Evolutionary conservation across 768 basidiomycete species (phyloP).

Genomic region (Daedalea quercina): DNA sequence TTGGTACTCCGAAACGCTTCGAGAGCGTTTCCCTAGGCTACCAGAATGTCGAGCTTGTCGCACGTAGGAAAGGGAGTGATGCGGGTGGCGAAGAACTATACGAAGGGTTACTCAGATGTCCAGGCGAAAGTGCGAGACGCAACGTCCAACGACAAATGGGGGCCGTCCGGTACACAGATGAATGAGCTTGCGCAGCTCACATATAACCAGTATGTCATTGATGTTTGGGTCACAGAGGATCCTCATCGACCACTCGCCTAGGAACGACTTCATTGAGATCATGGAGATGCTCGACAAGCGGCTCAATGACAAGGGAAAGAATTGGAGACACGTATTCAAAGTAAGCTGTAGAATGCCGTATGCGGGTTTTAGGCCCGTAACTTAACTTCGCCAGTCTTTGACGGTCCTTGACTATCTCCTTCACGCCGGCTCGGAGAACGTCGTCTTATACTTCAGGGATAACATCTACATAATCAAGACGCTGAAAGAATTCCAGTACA

Average conservation of each 20-base stretch:
- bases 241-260: conserved; percentile 15
- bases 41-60: conserved; percentile 40
- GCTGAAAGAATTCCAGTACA: conserved; percentile 94
- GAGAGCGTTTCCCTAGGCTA: background rate
- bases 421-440: conserved; percentile 96
- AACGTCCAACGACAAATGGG: conserved; percentile 97
- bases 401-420: conserved; percentile 94
- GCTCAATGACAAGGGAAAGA: conserved; percentile 98
- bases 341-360: conserved; percentile 31
- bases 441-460: conserved; percentile 96
- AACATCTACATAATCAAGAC: conserved; percentile 98
- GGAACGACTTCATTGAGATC: conserved; percentile 96
- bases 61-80: conserved; percentile 81
- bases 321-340: conserved; percentile 99
- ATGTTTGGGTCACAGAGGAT: background rate
- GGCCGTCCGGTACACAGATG: conserved; percentile 97
- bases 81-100: conserved; percentile 91
- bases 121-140: conserved; percentile 96
- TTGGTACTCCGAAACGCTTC: background rate
- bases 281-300: conserved; percentile 99
- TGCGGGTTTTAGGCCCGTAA: background rate
- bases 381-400: conserved; percentile 58
- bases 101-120: conserved; percentile 91
- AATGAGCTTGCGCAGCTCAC: conserved; percentile 97
- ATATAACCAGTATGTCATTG: conserved; percentile 85